Conservation (phyloP, 2,329 filamentous ascomycete species). For the Hymenoscyphus linearis region DNA sequence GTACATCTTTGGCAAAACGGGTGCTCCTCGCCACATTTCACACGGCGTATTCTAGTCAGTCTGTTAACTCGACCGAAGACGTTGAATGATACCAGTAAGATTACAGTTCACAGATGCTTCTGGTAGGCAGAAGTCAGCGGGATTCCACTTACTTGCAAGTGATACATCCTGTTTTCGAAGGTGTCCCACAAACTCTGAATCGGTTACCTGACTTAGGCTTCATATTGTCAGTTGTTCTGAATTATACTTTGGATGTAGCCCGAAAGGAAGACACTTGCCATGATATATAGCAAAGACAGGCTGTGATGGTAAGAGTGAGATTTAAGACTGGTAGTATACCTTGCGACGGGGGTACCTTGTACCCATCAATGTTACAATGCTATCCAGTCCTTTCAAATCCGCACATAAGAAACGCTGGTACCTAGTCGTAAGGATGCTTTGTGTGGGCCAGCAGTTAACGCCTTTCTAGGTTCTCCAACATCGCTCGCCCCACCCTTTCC, state of each 20-base stretch:
- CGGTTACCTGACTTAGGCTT: conserved; percentile 23
- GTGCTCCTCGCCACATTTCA: conserved; percentile 31
- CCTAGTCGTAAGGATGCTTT: neutral
- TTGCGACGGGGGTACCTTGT: conserved; percentile 4
- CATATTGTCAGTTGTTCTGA: conserved; percentile 9
- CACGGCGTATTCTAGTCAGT: conserved; percentile 23
- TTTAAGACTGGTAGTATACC: neutral
- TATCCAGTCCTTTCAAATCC: conserved; percentile 1
- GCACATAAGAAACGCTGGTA: conserved; percentile 10
- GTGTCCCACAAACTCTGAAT: conserved; percentile 29
- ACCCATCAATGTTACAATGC: neutral
- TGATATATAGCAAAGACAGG: conserved; percentile 5
- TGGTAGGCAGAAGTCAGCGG: neutral
- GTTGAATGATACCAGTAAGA: neutral
- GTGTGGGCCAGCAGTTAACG: neutral
- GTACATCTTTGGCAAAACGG: conserved; percentile 30
- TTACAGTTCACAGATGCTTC: neutral
- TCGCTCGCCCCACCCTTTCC: neutral
- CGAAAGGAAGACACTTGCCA: neutral
- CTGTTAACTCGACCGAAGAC: conserved; percentile 1
- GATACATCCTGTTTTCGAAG: conserved; percentile 25
- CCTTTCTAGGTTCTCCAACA: neutral
- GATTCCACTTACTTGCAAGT: conserved; percentile 28
- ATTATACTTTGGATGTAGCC: neutral
- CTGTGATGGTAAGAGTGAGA: neutral